These are phyloP conservation scores for Odontarrhena argentea DNA, from an alignment of 345 rosid species.

Conservation along the genomic window DNA sequence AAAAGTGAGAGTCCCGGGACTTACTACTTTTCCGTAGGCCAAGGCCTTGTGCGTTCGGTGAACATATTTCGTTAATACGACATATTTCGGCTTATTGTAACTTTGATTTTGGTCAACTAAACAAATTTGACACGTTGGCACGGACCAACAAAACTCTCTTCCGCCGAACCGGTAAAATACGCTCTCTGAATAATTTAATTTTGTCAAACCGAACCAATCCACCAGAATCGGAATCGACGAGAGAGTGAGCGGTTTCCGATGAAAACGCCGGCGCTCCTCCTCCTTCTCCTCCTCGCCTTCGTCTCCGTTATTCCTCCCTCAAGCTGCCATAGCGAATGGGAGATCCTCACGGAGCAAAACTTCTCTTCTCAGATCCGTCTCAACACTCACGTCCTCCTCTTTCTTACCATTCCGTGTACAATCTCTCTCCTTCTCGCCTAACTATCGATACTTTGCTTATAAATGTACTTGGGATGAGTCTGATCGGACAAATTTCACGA, in stretches of 20 bases:
- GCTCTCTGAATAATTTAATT: background rate
- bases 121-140: conserved; percentile 23
- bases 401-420: conserved; percentile 78
- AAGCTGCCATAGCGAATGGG: conserved; percentile 55
- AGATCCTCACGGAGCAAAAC: conserved; percentile 65
- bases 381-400: conserved; percentile 70
- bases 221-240: conserved; percentile 20
- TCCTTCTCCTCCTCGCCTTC: conserved; percentile 15
- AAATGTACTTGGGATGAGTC: conserved; percentile 11
- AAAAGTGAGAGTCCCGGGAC: no score
- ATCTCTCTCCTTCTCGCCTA: conserved; percentile 18
- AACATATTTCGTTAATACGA: no score
- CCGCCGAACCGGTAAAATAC: conserved; percentile 34
- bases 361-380: conserved; percentile 84
- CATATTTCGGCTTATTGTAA: no score
- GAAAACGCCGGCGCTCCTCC: conserved; percentile 32
- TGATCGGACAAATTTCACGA: background rate
- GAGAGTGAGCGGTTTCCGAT: conserved; percentile 34
- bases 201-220: conserved; percentile 27
- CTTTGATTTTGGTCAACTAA: no score
- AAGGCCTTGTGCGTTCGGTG: no score
- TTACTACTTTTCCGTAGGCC: no score
- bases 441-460: conserved; percentile 4
- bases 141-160: background rate
- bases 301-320: conserved; percentile 8